Percentiles rank a stretch among this genome's conserved stretches.
These are phyloP conservation scores for Nitzschia sp. DNA, from an alignment of 108 stramenopile species.

Conservation along the genomic window DNA sequence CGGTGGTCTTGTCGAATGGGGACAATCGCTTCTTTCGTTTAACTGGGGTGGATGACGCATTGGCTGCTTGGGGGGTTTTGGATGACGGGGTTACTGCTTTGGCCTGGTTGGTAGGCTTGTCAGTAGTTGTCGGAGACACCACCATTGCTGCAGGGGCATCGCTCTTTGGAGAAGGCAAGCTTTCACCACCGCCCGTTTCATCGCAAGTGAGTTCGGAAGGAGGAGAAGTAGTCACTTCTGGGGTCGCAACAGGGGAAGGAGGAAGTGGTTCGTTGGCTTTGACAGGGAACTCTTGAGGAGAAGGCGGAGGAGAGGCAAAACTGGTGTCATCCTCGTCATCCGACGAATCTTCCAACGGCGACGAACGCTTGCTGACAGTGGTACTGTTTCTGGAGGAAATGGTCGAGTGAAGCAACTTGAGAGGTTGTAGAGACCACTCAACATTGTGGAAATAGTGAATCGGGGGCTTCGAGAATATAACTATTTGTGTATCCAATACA, in stretches of 20 bases:
- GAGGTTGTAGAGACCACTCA: background rate
- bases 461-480: too few species aligned
- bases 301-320: background rate
- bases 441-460: background rate
- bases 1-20: background rate
- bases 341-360: background rate
- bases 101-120: background rate
- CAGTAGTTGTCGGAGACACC: background rate
- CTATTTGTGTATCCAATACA: too few species aligned
- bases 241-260: too few species aligned
- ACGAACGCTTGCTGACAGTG: background rate
- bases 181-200: too few species aligned
- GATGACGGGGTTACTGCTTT: background rate
- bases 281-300: too few species aligned
- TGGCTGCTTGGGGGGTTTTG: background rate
- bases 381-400: background rate
- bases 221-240: too few species aligned
- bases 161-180: background rate
- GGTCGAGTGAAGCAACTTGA: background rate
- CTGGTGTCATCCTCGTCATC: background rate
- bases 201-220: too few species aligned
- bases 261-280: too few species aligned
- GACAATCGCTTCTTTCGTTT: slow-evolving; percentile 1
- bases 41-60: background rate
- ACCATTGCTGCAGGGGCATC: background rate